These are phyloP conservation scores for Colletotrichum siamense DNA, from an alignment of 2,329 filamentous ascomycete genomes.

Conservation along the genomic window DNA sequence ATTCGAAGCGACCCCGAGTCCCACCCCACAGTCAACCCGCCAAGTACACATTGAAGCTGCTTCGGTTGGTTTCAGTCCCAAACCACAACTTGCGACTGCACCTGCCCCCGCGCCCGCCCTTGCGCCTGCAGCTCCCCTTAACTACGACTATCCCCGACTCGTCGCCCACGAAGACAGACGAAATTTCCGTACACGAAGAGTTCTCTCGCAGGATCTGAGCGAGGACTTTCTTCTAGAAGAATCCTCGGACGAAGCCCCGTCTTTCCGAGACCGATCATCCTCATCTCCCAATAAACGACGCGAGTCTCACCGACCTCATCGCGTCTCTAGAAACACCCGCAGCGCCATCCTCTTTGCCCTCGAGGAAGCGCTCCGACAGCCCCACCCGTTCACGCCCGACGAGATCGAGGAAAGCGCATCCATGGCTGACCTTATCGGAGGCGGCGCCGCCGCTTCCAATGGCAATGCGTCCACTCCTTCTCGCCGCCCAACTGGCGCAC, in stretches of 20 bases:
- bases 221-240: constrained; percentile 48
- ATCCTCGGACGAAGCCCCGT: constrained; percentile 34
- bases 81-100: constrained; percentile 40
- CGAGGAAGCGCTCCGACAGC: constrained; percentile 86
- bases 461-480: constrained; percentile 51
- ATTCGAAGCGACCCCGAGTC: constrained; percentile 50
- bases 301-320: constrained; percentile 51
- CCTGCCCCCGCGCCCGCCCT: constrained; percentile 25
- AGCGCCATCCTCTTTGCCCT: constrained; percentile 91
- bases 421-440: constrained; percentile 81
- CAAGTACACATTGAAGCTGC: constrained; percentile 52
- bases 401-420: constrained; percentile 85
- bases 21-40: constrained; percentile 40
- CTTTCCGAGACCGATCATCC: constrained; percentile 25
- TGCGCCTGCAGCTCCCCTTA: constrained; percentile 11
- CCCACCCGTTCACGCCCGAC: constrained; percentile 83
- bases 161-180: constrained; percentile 27
- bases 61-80: constrained; percentile 53
- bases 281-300: constrained; percentile 35
- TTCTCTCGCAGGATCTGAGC: constrained; percentile 55
- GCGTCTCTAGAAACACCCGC: constrained; percentile 83
- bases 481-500: constrained; percentile 51
- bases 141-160: constrained; percentile 22
- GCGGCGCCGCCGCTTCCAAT: constrained; percentile 62
- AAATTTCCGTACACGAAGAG: constrained; percentile 31